Base-by-base conservation (phyloP, 305 asterid genomes). In the Solanum hybrid region DNA sequence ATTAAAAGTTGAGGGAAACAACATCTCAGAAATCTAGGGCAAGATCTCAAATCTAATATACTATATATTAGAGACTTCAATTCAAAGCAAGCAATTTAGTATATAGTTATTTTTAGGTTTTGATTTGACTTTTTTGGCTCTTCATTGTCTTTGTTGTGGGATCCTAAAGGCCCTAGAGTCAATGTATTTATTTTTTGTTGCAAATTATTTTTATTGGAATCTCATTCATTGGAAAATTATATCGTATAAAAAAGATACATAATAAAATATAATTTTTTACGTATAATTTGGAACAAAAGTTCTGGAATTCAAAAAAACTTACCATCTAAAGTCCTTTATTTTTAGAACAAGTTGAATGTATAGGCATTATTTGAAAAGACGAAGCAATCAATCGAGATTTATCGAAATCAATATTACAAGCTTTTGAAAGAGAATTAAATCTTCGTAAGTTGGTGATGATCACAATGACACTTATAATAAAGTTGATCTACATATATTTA, bases 21-120 rank as follows among this genome's bases (percentile, higher is more conserved):
- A 38, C 2, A 81, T 81, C 27, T 89, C 88, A 77, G 70, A 80
- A 70, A 81, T 89, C 88, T 61, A 36, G 90, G 88, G 38, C 70
- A 83, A 29, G 39, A 83, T 83, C 27, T 45, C 73, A 38, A 29
- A 83, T 82, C 36, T 82, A 41, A 41, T 45, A 10, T 45, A 24
- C 4, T 24, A 24, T 17, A 84, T 5, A 84, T 45, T 41, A 15
- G 13, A 89, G 7, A 70, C 61, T 77, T 38, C 33, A 34, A 37
- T 76, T 81, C 36, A 57, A 89, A 80, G 65, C 31, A 81, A 88
- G 76, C 13, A 77, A 88, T 37, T 26, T 26, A 34, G 4, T 15
- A 15, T 51, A 51, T 13, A 87, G 31, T 36, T 73, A 38, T 26
- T 38, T 38, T 73, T 84, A 84, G 76, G 76, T 51, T 26, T 51